Conservation (phyloP, 345 rosid species). For the Populus deltoides region DNA sequence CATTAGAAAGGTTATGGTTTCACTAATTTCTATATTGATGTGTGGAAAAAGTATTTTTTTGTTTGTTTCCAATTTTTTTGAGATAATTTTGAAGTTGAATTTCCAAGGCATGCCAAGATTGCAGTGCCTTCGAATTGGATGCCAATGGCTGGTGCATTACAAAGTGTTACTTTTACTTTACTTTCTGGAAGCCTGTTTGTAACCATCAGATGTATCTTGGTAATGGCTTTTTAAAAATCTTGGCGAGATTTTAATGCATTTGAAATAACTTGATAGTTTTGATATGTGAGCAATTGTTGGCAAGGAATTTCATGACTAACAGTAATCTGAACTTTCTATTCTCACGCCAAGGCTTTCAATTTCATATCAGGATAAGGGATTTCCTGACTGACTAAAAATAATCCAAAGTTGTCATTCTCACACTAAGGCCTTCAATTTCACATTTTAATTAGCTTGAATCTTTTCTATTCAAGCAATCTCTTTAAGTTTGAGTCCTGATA, state of each 20-base stretch:
- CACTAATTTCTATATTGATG: neutral
- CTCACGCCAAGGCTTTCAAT: neutral
- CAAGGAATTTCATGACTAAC: neutral
- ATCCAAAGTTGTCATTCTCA: neutral
- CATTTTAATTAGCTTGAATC: neutral
- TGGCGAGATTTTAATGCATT: neutral
- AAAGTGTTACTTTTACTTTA: neutral
- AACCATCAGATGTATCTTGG: neutral
- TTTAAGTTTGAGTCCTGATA: neutral
- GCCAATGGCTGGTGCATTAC: neutral
- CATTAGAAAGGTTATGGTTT: neutral
- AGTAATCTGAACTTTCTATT: neutral
- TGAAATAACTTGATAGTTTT: slow-evolving; percentile 1
- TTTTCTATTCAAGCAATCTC: neutral
- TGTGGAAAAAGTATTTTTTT: neutral
- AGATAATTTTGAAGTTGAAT: neutral
- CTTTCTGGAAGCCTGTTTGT: neutral
- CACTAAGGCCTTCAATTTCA: neutral
- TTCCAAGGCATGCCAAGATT: neutral
- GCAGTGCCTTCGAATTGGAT: neutral
- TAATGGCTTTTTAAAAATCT: neutral
- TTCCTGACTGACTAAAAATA: neutral
- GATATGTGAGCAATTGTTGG: neutral
- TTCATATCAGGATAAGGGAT: neutral
- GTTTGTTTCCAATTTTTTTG: neutral